Evolutionary conservation across 2,329 filamentous ascomycete species (phyloP).

Genomic region (Alternaria ethzedia): DNA sequence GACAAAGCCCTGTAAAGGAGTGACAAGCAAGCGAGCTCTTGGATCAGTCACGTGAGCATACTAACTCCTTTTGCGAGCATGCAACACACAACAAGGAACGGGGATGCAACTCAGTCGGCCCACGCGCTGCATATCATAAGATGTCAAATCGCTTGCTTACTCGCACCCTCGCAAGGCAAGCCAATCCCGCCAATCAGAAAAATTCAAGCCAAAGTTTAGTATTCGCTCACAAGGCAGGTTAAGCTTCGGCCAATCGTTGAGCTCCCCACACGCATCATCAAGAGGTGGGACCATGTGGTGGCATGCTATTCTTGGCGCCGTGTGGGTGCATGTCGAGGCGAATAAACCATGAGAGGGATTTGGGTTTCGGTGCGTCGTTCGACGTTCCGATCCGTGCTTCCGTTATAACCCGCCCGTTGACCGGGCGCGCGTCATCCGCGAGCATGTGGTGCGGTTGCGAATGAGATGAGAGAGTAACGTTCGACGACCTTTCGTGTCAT

Average conservation of each 20-base stretch:
- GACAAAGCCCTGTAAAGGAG: neutral
- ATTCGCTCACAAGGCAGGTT: neutral
- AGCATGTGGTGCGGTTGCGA: neutral
- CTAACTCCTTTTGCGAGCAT: neutral
- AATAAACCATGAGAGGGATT: neutral
- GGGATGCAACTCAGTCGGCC: neutral
- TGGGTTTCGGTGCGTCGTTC: conserved; percentile 8
- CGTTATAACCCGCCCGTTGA: conserved; percentile 4
- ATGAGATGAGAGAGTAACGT: neutral
- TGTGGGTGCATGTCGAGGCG: neutral
- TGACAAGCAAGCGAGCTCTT: neutral
- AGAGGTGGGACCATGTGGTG: neutral
- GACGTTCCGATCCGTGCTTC: conserved; percentile 14
- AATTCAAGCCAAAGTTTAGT: neutral
- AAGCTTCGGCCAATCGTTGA: neutral
- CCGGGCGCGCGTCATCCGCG: conserved; percentile 4
- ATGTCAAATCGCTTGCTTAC: neutral
- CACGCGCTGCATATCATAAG: neutral
- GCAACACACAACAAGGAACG: neutral
- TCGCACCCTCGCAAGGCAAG: neutral
- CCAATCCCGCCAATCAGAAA: neutral
- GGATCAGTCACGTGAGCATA: conserved; percentile 2
- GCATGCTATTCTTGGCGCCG: neutral
- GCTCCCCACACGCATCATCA: conserved; percentile 5
- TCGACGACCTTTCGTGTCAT: neutral